These are phyloP conservation scores for Peterozyma toletana DNA, from an alignment of 805 yeast genomes.

Conservation along the genomic window DNA sequence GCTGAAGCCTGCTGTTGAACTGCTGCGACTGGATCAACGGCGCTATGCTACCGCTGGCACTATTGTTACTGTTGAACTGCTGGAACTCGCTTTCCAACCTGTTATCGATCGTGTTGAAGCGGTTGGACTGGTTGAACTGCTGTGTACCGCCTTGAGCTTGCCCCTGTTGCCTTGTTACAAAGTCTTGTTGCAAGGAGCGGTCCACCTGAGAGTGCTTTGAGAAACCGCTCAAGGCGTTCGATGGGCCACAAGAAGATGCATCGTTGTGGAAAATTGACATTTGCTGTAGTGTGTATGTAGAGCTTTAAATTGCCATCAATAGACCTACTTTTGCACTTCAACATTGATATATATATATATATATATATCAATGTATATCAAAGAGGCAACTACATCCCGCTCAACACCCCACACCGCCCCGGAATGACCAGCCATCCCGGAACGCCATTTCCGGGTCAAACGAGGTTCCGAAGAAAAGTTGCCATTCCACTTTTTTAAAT, in stretches of 20 bases:
- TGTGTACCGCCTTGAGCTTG: not conserved
- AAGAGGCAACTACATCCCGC: slow-evolving; percentile 1
- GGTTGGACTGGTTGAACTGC: not conserved
- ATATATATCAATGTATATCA: not conserved
- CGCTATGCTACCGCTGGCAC: not conserved
- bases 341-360: not conserved
- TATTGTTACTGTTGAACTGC: slow-evolving; percentile 16
- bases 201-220: slow-evolving; percentile 33
- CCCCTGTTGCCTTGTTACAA: slow-evolving; percentile 8
- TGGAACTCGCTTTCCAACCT: slow-evolving; percentile 32
- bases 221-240: slow-evolving; percentile 35
- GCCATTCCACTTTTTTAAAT: no score
- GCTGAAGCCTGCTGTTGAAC: not conserved
- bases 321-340: not conserved
- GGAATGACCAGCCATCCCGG: not conserved
- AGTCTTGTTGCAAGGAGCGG: slow-evolving; percentile 29
- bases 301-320: no score
- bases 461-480: not conserved
- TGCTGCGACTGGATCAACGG: not conserved
- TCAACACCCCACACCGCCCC: no score
- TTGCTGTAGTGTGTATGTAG: no score
- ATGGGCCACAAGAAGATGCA: slow-evolving; percentile 35
- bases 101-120: slow-evolving; percentile 19
- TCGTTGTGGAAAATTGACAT: slow-evolving; percentile 8
- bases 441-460: not conserved